Percentiles rank a stretch among this genome's conserved stretches.
Evolutionary conservation across 108 stramenopile species (phyloP).

Genomic region (Conticribra guillardii): DNA sequence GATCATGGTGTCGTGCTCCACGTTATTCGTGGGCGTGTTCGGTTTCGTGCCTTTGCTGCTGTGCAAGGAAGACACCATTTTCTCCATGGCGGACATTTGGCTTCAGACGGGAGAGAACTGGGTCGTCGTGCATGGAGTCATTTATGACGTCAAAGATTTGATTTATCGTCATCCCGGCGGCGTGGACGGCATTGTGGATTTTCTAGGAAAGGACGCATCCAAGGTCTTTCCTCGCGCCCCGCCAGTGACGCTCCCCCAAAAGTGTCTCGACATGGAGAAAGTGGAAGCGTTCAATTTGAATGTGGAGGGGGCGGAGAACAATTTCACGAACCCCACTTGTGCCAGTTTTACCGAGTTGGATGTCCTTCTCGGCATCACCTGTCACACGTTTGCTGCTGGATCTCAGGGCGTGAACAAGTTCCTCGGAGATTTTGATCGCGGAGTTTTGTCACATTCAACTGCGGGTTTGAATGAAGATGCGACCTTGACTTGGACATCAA

Average conservation of each 20-base stretch:
- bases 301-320: slow-evolving; percentile 33
- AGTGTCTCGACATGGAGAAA: slow-evolving; percentile 61
- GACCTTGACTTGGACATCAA: slow-evolving; percentile 12
- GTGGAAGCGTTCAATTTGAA: slow-evolving; percentile 37
- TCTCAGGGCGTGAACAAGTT: slow-evolving; percentile 45
- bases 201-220: slow-evolving; percentile 59
- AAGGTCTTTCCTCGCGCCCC: slow-evolving; percentile 61
- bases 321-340: slow-evolving; percentile 56
- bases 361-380: slow-evolving; percentile 53
- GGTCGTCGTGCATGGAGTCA: slow-evolving; percentile 49
- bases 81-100: slow-evolving; percentile 48
- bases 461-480: slow-evolving; percentile 8
- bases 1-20: slow-evolving; percentile 51
- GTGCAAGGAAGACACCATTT: slow-evolving; percentile 50
- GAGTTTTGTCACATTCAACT: slow-evolving; percentile 35
- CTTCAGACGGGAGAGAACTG: slow-evolving; percentile 54
- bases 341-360: slow-evolving; percentile 49
- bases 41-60: slow-evolving; percentile 57
- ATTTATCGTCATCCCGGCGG: slow-evolving; percentile 64
- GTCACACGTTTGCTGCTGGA: slow-evolving; percentile 52
- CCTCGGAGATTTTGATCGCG: slow-evolving; percentile 48
- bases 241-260: slow-evolving; percentile 49
- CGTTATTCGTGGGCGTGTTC: slow-evolving; percentile 59
- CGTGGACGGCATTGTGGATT: slow-evolving; percentile 53
- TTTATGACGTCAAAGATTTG: slow-evolving; percentile 60